Evolutionary conservation across 805 yeast genomes (phyloP).

Genomic region (Kodamaea kaohsiungensis): DNA sequence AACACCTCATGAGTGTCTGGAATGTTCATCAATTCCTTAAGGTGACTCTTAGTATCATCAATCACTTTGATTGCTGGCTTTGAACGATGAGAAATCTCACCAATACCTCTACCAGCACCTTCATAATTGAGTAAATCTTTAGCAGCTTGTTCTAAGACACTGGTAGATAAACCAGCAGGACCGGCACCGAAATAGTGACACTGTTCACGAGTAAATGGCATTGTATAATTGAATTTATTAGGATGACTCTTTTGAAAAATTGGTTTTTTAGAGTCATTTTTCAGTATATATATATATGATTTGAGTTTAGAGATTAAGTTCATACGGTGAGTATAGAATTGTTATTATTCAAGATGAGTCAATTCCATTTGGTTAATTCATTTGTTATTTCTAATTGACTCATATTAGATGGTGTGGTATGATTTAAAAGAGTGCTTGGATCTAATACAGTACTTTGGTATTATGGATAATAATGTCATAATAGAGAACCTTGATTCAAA

Average conservation of each 20-base stretch:
- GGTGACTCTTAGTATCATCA: conserved; percentile 68
- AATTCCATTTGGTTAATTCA: too few species aligned
- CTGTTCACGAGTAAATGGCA: conserved; percentile 58
- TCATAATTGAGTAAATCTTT: conserved; percentile 73
- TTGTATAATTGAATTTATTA: not conserved
- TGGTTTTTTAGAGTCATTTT: not conserved
- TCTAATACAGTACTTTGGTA: too few species aligned
- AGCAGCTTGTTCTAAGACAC: conserved; percentile 86
- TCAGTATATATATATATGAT: not conserved
- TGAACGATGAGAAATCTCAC: conserved; percentile 96
- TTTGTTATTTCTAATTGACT: too few species aligned
- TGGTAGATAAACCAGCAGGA: conserved; percentile 88
- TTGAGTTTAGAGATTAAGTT: too few species aligned
- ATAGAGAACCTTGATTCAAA: too few species aligned
- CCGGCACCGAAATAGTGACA: conserved; percentile 97
- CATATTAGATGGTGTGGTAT: too few species aligned
- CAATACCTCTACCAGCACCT: conserved; percentile 77
- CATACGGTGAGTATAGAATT: too few species aligned
- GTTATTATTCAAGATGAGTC: not conserved
- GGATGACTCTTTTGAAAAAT: conserved; percentile 1
- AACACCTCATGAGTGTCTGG: conserved; percentile 95
- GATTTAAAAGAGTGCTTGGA: too few species aligned
- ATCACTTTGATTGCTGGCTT: conserved; percentile 76
- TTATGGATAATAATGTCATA: too few species aligned
- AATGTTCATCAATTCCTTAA: conserved; percentile 63